Evolutionary conservation across 257 asterid genomes (phyloP).

Genomic region (Penstemon newberryi): DNA sequence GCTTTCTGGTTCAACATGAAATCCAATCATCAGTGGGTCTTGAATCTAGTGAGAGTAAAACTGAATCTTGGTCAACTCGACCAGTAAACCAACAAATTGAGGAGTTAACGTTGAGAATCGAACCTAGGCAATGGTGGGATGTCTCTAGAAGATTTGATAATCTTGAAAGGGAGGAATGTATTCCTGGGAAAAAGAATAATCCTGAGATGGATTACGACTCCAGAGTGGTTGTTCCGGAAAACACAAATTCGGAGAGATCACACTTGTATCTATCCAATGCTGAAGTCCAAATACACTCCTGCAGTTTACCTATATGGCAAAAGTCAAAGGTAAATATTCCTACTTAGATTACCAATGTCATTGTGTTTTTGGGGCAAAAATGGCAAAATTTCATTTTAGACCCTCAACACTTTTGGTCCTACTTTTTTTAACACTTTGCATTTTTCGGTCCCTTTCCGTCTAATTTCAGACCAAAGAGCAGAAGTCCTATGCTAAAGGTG

Average conservation of each 20-base stretch:
- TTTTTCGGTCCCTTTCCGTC: too few species aligned
- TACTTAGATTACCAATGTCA: not conserved
- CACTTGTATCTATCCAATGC: constrained; percentile 63
- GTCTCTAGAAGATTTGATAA: constrained; percentile 42
- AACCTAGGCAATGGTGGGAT: constrained; percentile 48
- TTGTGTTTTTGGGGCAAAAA: not conserved
- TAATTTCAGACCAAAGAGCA: too few species aligned
- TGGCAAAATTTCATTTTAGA: too few species aligned
- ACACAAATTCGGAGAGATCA: constrained; percentile 35
- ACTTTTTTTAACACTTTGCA: too few species aligned
- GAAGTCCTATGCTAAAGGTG: too few species aligned
- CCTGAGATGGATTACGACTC: constrained; percentile 23
- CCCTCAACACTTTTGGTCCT: too few species aligned
- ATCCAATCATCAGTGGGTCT: constrained; percentile 31
- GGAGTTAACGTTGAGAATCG: constrained; percentile 38
- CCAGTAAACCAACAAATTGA: constrained; percentile 23
- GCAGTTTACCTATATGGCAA: constrained; percentile 64
- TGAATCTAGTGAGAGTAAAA: constrained; percentile 26
- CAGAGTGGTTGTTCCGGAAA: constrained; percentile 10
- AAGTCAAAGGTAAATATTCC: constrained; percentile 46
- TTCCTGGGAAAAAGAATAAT: constrained; percentile 20
- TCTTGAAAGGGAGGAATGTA: constrained; percentile 35
- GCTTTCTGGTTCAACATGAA: constrained; percentile 45
- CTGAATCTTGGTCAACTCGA: too few species aligned
- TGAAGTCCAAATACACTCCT: constrained; percentile 63